Conservation (phyloP, 768 basidiomycete species). For the Cytidiella melzeri region DNA sequence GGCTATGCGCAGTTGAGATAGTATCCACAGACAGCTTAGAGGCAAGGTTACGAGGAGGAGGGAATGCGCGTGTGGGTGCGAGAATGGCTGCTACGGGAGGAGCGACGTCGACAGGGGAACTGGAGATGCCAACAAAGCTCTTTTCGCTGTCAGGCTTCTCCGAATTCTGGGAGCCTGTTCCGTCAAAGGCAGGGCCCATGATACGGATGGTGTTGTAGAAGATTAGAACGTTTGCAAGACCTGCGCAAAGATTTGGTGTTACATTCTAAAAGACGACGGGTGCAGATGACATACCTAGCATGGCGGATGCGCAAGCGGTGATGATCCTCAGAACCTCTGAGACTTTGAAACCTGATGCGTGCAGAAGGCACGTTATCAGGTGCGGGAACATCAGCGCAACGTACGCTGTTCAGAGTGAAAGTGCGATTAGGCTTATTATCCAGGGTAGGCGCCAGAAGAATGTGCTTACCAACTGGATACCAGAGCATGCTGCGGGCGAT, state of each 20-base stretch:
- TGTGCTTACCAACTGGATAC: conserved; percentile 53
- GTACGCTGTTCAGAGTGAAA: conserved; percentile 53
- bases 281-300: conserved; percentile 41
- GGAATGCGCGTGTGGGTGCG: conserved; percentile 11
- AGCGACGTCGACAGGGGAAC: conserved; percentile 19
- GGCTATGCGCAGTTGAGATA: conserved; percentile 3
- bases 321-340: conserved; percentile 43
- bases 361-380: conserved; percentile 42
- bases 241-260: conserved; percentile 27
- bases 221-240: conserved; percentile 57
- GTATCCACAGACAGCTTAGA: conserved; percentile 8
- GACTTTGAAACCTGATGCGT: conserved; percentile 42
- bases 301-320: conserved; percentile 43
- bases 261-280: conserved; percentile 4
- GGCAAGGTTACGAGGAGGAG: conserved; percentile 11
- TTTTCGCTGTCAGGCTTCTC: conserved; percentile 12
- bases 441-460: not conserved
- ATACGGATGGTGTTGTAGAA: conserved; percentile 65
- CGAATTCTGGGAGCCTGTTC: not conserved
- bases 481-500: conserved; percentile 67
- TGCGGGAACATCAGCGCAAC: conserved; percentile 54
- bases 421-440: not conserved
- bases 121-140: conserved; percentile 17
- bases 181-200: conserved; percentile 46
- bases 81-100: conserved; percentile 9